Evolutionary conservation across 495 filamentous ascomycete genomes (phyloP).

Genomic region (Coniosporium apollinis): DNA sequence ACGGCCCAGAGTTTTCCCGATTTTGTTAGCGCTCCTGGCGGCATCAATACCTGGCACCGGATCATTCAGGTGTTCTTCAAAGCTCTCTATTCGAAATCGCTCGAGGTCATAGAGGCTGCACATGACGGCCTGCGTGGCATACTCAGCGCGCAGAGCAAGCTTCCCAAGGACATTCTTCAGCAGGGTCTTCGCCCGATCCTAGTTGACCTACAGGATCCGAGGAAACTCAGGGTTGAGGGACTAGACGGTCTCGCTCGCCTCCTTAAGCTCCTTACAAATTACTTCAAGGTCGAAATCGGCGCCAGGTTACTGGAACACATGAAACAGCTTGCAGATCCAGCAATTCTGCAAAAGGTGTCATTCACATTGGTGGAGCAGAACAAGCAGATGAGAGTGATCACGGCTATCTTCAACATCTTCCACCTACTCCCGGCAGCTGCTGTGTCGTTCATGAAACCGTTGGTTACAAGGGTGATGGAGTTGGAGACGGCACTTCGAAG

Average conservation of each 20-base stretch:
- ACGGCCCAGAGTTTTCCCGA: conserved; percentile 85
- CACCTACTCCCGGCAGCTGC: conserved; percentile 82
- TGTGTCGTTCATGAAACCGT: conserved; percentile 71
- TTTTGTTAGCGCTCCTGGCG: conserved; percentile 48
- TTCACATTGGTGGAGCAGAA: conserved; percentile 90
- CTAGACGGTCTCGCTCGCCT: conserved; percentile 83
- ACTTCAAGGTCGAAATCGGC: conserved; percentile 98
- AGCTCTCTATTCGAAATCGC: conserved; percentile 77
- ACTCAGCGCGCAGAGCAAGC: conserved; percentile 69
- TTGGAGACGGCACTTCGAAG: conserved; percentile 73
- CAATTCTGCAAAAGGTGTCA: conserved; percentile 69
- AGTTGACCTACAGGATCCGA: conserved; percentile 87
- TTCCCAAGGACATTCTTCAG: conserved; percentile 90
- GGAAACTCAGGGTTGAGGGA: conserved; percentile 73
- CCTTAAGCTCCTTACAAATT: conserved; percentile 80
- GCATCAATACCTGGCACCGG: conserved; percentile 55
- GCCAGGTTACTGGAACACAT: conserved; percentile 80
- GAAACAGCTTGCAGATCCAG: conserved; percentile 71
- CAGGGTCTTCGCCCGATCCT: conserved; percentile 86
- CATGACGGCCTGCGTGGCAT: conserved; percentile 76
- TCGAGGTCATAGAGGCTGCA: conserved; percentile 84
- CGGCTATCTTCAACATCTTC: conserved; percentile 90
- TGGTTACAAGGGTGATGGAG: conserved; percentile 76
- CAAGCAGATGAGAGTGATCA: conserved; percentile 76
- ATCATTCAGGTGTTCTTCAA: conserved; percentile 97